Base-by-base conservation (phyloP, 257 asterid species). In the Capsicum chinense region DNA sequence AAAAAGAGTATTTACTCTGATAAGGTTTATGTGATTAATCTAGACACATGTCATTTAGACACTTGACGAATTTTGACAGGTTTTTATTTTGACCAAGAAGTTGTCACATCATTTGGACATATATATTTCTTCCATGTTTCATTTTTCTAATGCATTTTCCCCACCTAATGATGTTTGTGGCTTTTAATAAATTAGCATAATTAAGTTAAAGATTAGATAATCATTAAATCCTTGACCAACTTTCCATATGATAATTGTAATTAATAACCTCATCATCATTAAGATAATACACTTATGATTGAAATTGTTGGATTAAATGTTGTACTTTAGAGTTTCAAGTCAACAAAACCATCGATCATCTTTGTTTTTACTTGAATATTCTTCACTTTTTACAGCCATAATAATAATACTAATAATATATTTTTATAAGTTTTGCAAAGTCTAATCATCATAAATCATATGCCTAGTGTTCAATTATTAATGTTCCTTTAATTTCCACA, bases 381-480 rank as follows among this genome's bases (percentile, higher is more conserved):
- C 48, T 66, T 67, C 6, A 14, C 74, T 14, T 67, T 67, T 67
- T 15, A 67, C 74, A 26, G 33, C 33, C 33, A 26, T 26, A 26
- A 1, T 26, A 26, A 26, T 26, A 26, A 26, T 26, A 26, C 1
- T 26, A 26, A 26, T 26, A 26, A 26, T 26, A 26, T 26, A 26
- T 1, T 35, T 66, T 67, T 67, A 0, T 2, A 33, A 64, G 71
- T 64, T 26, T 35, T 67, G 19, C 19, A 13, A 67, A 67, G 50
- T 67, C 19, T 19, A 67, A 67, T 67, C 74, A 35, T 35, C 50
- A 35, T 14, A 37, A 67, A 67, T 67, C 50, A 67, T 39, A 39
- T 12, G 74, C 50, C 74, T 67, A 67, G 50, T 35, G 21, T 67
- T 50, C 74, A 67, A 67, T 67, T 67, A 6, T 35, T 67, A 67